Base-by-base conservation (phyloP, 2,329 filamentous ascomycete genomes). In the Phialophora macrospora region DNA sequence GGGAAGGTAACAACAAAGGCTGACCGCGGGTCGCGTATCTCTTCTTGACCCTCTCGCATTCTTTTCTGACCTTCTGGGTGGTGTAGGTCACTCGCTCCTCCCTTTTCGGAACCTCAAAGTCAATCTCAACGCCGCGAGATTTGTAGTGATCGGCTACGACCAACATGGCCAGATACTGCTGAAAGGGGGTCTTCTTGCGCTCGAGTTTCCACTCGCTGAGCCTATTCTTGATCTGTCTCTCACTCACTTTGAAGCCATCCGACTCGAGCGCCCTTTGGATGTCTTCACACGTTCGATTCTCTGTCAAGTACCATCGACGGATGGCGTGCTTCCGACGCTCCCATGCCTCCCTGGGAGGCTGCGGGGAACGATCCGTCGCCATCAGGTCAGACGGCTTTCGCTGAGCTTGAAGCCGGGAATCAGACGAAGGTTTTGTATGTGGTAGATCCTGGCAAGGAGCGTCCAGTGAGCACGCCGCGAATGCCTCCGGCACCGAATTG, bases 161-260 rank as follows among this genome's bases (percentile, higher is more conserved):
- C 52, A 65, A 28, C 68, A 70, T 67, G 22, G 68, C 68, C 20
- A 64, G 59, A 51, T 70, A 70, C 28, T 65, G 55, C n/a, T 57
- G 56, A 17, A 51, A 51, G 14, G 58, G 56, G 17, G 66, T 68
- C 49, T 67, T 70, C 30, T 71, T 71, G 48, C 59, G 24, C 41
- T 70, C 65, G 26, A 59, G 68, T 3, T 62, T 61, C 70, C 70
- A 71, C 52, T 65, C 66, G 26, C 59, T 65, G 20, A 71, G 55
- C 52, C 59, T 61, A 46, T 60, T 64, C 26, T 71, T 71, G 61
- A 68, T 62, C 64, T 70, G 68, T 48, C 68, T 63, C 22, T 59
- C 41, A 17, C 57, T 70, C 17, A 67, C 58, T 17, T 60, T n/a
- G 28, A 70, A 61, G 24, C 59, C 30, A 17, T 66, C 46, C 14